Evolutionary conservation across 23 red algal genomes (phyloP).

Genomic region (Chondrus crispus): DNA sequence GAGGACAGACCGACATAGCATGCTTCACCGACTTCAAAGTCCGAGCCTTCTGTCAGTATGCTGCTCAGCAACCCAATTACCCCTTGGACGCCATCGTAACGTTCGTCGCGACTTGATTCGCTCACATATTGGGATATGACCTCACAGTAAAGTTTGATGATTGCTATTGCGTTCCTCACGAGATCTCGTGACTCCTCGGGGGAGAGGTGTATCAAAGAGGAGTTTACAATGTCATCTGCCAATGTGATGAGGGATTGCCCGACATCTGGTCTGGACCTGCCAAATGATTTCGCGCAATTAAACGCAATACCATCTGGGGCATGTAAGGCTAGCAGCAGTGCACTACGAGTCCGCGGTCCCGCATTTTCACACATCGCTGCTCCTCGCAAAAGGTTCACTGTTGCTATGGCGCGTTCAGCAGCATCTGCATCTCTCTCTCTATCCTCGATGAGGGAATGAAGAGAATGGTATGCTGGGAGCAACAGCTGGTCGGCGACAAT

Average conservation of each 20-base stretch:
- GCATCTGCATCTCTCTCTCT: neutral
- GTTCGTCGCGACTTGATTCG: neutral
- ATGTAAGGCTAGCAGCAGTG: neutral
- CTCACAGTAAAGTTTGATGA: neutral
- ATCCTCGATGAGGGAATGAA: neutral
- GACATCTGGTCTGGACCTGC: neutral
- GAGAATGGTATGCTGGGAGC: neutral
- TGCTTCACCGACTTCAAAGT: neutral
- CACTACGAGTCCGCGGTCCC: neutral
- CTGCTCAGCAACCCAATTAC: neutral
- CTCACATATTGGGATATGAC: neutral
- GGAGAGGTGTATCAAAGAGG: neutral
- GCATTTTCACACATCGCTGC: neutral
- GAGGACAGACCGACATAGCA: neutral
- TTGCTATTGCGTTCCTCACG: neutral
- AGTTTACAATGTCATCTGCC: neutral
- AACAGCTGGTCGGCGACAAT: neutral
- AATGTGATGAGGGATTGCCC: neutral
- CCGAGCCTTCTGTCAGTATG: neutral
- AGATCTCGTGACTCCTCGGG: neutral
- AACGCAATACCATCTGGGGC: neutral
- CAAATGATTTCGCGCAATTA: neutral
- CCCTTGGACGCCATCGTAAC: neutral
- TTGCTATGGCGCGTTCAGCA: constrained; percentile 8
- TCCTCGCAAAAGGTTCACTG: neutral